phyloP scores from a whole-genome alignment of 148 eudicot species.

The Chenopodium suecicum region DNA sequence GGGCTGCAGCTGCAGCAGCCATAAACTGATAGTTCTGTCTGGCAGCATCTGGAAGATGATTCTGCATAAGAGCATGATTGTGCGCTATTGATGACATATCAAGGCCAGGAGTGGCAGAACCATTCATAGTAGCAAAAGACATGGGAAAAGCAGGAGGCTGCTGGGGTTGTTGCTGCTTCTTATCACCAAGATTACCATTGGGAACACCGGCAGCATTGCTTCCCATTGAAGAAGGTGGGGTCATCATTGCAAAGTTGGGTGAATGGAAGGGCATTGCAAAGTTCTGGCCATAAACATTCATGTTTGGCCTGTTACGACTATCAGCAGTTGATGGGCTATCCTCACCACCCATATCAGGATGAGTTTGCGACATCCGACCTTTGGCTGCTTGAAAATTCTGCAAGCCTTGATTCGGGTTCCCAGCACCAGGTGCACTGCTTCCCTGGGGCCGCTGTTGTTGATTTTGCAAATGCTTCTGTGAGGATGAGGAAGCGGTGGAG shows the following conservation, averaged over 20 bases:
- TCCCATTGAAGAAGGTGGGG: constrained; percentile 40
- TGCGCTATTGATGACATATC: constrained; percentile 67
- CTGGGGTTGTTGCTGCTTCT: constrained; percentile 70
- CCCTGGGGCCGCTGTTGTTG: constrained; percentile 65
- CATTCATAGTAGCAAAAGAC: constrained; percentile 75
- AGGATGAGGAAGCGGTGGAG: constrained; percentile 64
- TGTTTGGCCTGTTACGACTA: constrained; percentile 60
- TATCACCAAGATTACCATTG: constrained; percentile 52
- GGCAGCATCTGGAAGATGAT: constrained; percentile 56
- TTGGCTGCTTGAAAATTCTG: constrained; percentile 55
- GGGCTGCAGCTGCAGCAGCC: constrained; percentile 57
- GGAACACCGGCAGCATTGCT: constrained; percentile 23
- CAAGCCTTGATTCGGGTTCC: constrained; percentile 42
- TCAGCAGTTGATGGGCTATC: constrained; percentile 82
- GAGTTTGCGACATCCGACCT: constrained; percentile 43
- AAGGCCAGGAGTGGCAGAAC: constrained; percentile 48
- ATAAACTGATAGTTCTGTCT: constrained; percentile 57
- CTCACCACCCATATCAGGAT: constrained; percentile 59
- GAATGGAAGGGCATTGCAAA: constrained; percentile 70
- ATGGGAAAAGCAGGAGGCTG: constrained; percentile 70
- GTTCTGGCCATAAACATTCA: constrained; percentile 69
- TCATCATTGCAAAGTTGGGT: constrained; percentile 67
- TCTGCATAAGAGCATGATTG: constrained; percentile 63
- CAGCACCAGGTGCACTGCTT: constrained; percentile 19
- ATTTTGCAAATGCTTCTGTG: constrained; percentile 76